Evolutionary conservation across 2,329 filamentous ascomycete genomes (phyloP), one percentile per base, ranked within the genome.

Genomic region (Cladorrhinum sp.): DNA sequence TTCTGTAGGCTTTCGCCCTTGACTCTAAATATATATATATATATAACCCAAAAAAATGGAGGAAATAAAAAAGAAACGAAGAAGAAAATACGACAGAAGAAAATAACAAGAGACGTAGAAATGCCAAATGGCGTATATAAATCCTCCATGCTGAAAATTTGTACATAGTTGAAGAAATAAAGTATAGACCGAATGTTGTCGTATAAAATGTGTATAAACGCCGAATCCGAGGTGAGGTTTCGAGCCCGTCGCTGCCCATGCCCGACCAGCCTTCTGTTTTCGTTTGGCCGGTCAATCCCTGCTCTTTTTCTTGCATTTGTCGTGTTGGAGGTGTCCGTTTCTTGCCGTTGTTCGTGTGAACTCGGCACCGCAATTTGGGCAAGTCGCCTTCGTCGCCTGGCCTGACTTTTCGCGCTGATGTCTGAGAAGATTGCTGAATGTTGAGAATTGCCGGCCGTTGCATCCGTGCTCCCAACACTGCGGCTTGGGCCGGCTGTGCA

Each of bases 391-490:
- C 27, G 90, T 82, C 10, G 93, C 91, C 56, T 93, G 92, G 24
- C 93, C 93, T 0, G 91, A 96, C 74, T 96, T 97, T 75, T 98
- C 93, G 49, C 93, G 85, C 75, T 97, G 93, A 73, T 98, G 93
- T 64, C 93, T 84, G 38, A 97, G 80, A 2, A 97, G 83, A 72
- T 97, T 97, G 83, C 92, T 96, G 73, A 97, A 97, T 2, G 93
- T 97, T 18, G 92, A 96, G 72, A 98, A 98, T 70, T 96, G 91
- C 27, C 93, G 87, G 20, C 93, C 93, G 70, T 97, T 96, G 79
- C 93, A 98, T 10, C 93, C 93, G 71, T 98, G 93, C 63, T 97
- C 93, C 91, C 91, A 98, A 75, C 93, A 97, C 73, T 96, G 92
- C 50, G 93, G 92, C 77, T 96, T 96, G n/a, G 92, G 92, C 65